Base-by-base conservation (phyloP, 1,284 basidiomycete genomes). In the Retiboletus flavoniger region DNA sequence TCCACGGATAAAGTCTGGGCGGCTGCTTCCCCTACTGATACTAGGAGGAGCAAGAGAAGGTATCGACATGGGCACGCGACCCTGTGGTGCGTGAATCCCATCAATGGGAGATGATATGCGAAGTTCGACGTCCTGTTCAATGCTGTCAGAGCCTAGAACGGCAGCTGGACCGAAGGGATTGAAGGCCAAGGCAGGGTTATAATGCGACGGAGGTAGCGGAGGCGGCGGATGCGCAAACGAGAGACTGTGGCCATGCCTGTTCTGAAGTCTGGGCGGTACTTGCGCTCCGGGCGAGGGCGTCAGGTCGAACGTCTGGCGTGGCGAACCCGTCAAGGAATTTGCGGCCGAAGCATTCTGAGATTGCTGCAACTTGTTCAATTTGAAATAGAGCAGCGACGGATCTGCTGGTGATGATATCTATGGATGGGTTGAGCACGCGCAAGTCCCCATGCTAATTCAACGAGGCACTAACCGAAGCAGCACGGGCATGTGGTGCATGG, bases 391-490 rank as follows among this genome's bases (percentile, higher is more conserved):
- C 26, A 92, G 72, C 17, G 85, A 85, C 39, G 90, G 89, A 66
- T 91, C 89, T 7, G 89, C 89, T 24, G 90, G 89, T 19, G 89
- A 91, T 3, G 89, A 92, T 71, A 92, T 89, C 89, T 92, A 63
- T n/a, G 46, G 45, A 44, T 41, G 17, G 34, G 14, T 32, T 41
- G 44, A 57, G 50, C 40, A 51, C 32, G 39, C 58, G 32, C 19
- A 39, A 14, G 43, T 44, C 32, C n/a, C 51, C 58, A 52, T 53
- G 56, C 51, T 44, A 47, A 49, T 47, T 63, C 61, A 62, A 65
- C 55, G 60, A 61, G 57, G 57, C 60, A 63, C 84, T 64, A 69
- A 91, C 89, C 61, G 89, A 91, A 53, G 87, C 85, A 57, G 89
- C 87, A 59, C 89, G 82, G 47, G 82, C 85, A 69, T 90, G 89